Conservation (phyloP, 1,284 basidiomycete genomes). For the Cystobasidium pallidum region DNA sequence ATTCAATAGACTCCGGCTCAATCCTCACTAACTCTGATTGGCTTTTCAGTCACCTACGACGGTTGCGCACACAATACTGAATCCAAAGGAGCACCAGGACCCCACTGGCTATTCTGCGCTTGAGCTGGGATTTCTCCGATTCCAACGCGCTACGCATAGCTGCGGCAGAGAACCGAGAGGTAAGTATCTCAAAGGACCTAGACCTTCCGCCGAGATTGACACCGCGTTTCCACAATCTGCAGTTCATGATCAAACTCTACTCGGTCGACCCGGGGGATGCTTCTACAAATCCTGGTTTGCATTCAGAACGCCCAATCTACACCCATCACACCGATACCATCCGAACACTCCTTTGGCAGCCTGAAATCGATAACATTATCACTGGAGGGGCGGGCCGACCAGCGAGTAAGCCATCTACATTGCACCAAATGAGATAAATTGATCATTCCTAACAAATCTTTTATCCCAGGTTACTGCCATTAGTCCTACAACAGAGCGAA, state of each 20-base stretch:
- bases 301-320: neutral
- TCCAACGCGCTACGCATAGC: conserved; percentile 4
- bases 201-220: neutral
- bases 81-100: neutral
- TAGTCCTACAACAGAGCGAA: neutral
- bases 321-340: conserved; percentile 17
- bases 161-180: conserved; percentile 8
- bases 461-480: neutral
- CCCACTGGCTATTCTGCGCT: conserved; percentile 4
- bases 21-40: too few species aligned
- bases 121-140: neutral
- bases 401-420: neutral
- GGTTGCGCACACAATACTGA: neutral
- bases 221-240: neutral
- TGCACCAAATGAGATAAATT: too few species aligned
- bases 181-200: neutral
- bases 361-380: neutral
- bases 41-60: neutral
- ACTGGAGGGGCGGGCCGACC: conserved; percentile 27
- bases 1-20: too few species aligned
- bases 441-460: too few species aligned
- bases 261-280: neutral
- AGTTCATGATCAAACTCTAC: conserved; percentile 1
- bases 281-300: neutral
- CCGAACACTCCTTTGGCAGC: conserved; percentile 9